Evolutionary conservation across 257 asterid genomes (phyloP).

Genomic region (Nicotiana obtusifolia): DNA sequence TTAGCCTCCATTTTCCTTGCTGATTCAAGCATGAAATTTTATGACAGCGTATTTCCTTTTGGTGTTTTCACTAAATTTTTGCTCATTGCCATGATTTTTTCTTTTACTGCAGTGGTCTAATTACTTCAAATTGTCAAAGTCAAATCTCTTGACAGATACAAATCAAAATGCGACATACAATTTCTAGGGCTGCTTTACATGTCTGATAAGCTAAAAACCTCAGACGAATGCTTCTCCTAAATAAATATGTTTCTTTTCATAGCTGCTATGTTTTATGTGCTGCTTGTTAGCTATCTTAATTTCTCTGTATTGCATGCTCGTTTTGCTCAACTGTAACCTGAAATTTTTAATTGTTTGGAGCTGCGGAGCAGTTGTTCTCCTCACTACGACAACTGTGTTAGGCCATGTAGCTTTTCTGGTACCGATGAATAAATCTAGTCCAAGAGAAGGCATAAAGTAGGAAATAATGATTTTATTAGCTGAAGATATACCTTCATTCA

Average conservation of each 20-base stretch:
- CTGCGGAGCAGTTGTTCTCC: neutral
- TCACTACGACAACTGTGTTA: neutral
- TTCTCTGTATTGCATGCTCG: neutral
- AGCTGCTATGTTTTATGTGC: neutral
- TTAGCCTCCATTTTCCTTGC: neutral
- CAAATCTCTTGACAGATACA: neutral
- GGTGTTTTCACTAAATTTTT: too few relatives aligned
- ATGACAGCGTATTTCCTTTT: too few relatives aligned
- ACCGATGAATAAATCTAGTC: slow-evolving; percentile 3
- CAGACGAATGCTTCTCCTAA: neutral
- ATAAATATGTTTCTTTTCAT: neutral
- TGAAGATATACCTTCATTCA: neutral
- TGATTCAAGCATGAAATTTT: too few relatives aligned
- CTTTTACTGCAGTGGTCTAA: too few relatives aligned
- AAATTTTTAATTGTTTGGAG: neutral
- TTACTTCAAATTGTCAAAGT: neutral
- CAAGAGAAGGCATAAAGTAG: neutral
- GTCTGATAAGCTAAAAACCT: neutral
- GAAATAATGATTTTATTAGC: neutral
- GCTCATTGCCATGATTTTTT: too few relatives aligned
- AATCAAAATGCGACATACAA: neutral
- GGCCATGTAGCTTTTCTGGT: neutral
- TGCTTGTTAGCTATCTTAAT: neutral
- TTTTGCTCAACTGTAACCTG: neutral
- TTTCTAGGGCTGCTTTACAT: neutral